These are phyloP conservation scores for Pogostemon cablin DNA, from an alignment of 257 asterid species.

Conservation along the genomic window DNA sequence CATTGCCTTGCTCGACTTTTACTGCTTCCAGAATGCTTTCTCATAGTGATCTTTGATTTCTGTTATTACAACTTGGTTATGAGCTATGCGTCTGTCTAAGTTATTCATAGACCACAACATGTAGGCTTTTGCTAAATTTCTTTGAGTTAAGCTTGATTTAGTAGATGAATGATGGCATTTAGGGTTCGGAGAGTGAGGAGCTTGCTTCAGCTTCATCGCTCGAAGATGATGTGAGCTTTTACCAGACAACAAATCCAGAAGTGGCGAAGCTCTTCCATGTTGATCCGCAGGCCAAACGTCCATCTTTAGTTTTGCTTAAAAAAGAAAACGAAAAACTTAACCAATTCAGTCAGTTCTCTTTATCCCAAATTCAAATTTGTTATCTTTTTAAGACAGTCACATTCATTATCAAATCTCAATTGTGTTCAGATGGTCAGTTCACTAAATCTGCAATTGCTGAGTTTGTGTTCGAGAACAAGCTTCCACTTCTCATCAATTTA, in stretches of 20 bases:
- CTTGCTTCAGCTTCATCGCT: constrained; percentile 78
- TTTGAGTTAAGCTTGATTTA: too few relatives aligned
- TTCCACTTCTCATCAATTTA: constrained; percentile 75
- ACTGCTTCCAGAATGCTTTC: not conserved
- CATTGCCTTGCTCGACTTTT: not conserved
- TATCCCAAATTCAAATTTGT: not conserved
- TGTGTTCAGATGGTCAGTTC: constrained; percentile 63
- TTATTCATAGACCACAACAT: too few relatives aligned
- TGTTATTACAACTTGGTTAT: too few relatives aligned
- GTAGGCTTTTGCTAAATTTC: too few relatives aligned
- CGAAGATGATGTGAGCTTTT: constrained; percentile 72
- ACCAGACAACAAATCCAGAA: constrained; percentile 68
- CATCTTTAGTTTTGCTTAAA: constrained; percentile 71
- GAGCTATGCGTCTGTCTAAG: too few relatives aligned
- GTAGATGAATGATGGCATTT: not conserved
- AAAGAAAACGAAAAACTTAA: constrained; percentile 68
- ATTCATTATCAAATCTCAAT: constrained; percentile 17
- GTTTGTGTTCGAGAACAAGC: constrained; percentile 78
- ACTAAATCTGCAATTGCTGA: constrained; percentile 78
- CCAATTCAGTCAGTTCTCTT: constrained; percentile 57
- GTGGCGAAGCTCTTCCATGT: constrained; percentile 77
- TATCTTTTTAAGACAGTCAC: not conserved
- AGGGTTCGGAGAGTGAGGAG: constrained; percentile 77
- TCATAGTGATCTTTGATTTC: not conserved
- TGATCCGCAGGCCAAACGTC: constrained; percentile 59